Conservation (phyloP, 208 protist genomes). For the Acanthamoeba sp. region DNA sequence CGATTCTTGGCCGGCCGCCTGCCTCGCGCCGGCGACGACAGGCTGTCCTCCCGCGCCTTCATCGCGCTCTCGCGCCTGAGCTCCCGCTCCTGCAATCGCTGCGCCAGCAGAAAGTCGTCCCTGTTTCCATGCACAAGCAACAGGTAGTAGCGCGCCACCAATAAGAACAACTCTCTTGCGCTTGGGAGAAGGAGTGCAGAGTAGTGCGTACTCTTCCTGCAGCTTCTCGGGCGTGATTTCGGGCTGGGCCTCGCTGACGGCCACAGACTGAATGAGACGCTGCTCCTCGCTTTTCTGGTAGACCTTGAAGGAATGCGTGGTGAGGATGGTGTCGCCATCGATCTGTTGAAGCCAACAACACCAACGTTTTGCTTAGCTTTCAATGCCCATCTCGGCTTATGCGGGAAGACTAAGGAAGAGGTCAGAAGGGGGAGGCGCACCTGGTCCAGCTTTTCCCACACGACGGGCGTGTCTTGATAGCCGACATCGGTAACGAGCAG, state of each 20-base stretch:
- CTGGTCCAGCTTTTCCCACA: slow-evolving; percentile 70
- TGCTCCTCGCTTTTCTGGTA: neutral
- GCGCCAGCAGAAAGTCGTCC: slow-evolving; percentile 54
- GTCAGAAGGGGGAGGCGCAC: neutral
- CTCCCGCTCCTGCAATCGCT: slow-evolving; percentile 36
- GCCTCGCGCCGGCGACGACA: neutral
- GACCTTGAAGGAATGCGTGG: slow-evolving; percentile 22
- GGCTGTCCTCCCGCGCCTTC: neutral
- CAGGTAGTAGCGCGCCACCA: neutral
- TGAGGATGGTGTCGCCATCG: slow-evolving; percentile 42
- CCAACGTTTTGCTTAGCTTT: neutral
- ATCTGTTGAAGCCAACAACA: neutral
- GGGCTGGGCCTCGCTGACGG: neutral
- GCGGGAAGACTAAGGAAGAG: neutral
- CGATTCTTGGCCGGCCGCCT: neutral
- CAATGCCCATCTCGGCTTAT: too few species aligned
- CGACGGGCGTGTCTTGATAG: slow-evolving; percentile 45
- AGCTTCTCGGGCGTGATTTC: neutral
- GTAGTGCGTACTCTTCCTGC: neutral
- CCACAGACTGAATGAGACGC: neutral
- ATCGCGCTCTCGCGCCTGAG: slow-evolving; percentile 28
- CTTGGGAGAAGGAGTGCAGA: neutral
- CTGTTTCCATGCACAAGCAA: neutral
- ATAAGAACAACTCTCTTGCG: neutral
- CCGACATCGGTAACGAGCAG: slow-evolving; percentile 42